Base-by-base conservation (phyloP, 805 yeast genomes). In the Candida xiaguanensis region DNA sequence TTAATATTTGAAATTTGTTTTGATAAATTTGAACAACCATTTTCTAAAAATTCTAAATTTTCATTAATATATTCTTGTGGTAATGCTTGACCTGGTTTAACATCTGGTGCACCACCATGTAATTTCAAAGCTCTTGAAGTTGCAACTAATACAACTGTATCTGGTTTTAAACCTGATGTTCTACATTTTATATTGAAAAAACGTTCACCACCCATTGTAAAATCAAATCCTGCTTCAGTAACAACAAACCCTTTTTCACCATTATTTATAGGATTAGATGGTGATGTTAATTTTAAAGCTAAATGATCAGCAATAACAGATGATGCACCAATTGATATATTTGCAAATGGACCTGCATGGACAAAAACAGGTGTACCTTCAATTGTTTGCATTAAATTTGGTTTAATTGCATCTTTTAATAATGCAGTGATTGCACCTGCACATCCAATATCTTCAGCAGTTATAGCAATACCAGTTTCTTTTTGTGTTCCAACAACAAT, bases 121-220 rank as follows among this genome's bases (percentile, higher is more conserved):
- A 87, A 79, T 66, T 91, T 91, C 64, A 91, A 78, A n/a, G 98
- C 98, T 58, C 97, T 76, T 3, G 91, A 93, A 24, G 98, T 91
- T 27, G 97, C 96, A 42, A 91, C 98, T 52, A 91, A 78, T 31
- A 91, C 95, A 40, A 91, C 91, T 28, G 85, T 85, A 59, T 90
- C 95, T 27, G 98, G 98, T 28, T 73, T 67, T 42, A 85, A 73
- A 4, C 96, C 96, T 28, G 95, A 84, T 14, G 95, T 75, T 61
- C 98, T 82, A 64, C 97, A 89, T 70, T 91, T 91, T 63, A 91
- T 91, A 71, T 91, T 88, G 66, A 91, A 78, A 69, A 91, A 91
- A 56, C 98, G 78, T 72, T 91, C 99, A 52, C 98, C 98, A 49
- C 99, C 99, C 98, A 91, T 91, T 35, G 97, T 91, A 73, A 93